Evolutionary conservation across 805 yeast genomes (phyloP).

Genomic region (Kockiozyma suomiensis): DNA sequence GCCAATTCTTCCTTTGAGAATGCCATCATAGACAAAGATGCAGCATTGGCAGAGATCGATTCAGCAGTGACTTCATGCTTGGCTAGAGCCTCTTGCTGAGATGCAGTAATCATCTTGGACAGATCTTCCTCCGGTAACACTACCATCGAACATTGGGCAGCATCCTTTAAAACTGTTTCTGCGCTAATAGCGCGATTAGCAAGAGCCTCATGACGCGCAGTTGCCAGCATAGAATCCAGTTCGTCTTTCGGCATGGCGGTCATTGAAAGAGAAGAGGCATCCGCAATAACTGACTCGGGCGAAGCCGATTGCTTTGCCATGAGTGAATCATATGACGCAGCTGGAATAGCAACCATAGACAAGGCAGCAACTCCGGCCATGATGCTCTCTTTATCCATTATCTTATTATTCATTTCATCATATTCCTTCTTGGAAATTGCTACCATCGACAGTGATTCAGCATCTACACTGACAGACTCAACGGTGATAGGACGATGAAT

Average conservation of each 20-base stretch:
- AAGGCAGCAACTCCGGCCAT: constrained; percentile 28
- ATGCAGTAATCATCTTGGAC: not conserved
- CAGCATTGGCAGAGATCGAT: constrained; percentile 7
- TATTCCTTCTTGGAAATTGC: constrained; percentile 23
- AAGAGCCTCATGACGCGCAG: constrained; percentile 10
- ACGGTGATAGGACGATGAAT: not conserved
- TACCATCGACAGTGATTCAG: constrained; percentile 10
- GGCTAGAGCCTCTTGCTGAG: not conserved
- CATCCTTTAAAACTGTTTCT: constrained; percentile 5
- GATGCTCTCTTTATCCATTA: constrained; percentile 5
- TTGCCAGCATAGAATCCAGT: constrained; percentile 34
- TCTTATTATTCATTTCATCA: not conserved
- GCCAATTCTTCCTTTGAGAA: constrained; percentile 35
- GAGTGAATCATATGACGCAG: not conserved
- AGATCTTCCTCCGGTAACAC: constrained; percentile 5
- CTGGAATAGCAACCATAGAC: constrained; percentile 7
- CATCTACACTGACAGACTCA: constrained; percentile 7
- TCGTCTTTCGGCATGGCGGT: constrained; percentile 33
- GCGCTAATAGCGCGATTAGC: constrained; percentile 3
- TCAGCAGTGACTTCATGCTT: not conserved
- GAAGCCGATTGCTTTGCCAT: not conserved
- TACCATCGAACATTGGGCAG: not conserved
- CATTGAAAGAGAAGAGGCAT: constrained; percentile 15
- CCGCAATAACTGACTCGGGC: constrained; percentile 2
- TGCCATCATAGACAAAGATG: constrained; percentile 10